Evolutionary conservation across 768 basidiomycete genomes (phyloP), one percentile per base, ranked within the genome.

Genomic region (Mycena vulgaris): DNA sequence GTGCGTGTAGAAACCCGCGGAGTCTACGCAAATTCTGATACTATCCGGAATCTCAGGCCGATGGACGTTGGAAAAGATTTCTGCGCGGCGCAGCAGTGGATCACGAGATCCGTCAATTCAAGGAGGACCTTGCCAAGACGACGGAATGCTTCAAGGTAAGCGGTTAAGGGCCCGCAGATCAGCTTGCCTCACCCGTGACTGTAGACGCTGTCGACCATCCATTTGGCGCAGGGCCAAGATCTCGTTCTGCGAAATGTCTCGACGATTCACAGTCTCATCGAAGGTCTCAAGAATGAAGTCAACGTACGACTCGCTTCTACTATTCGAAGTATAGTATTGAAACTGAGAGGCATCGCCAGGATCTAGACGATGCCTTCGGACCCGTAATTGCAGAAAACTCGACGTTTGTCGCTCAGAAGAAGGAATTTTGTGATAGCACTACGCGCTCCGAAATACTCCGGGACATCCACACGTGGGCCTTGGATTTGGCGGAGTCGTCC

Each of bases 191-290:
- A 19, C 23, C 35, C 4, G 3, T 53, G 17, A 2, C 21, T 33
- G 31, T 33, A 53, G 52, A 53, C 52, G 5, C 19, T 53, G 3
- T 33, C 52, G 30, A 23, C 31, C 4, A 53, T 53, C 33, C 52
- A 33, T 33, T 33, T 53, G 21, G 52, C 52, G 19, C 52, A 53
- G 33, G 52, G 52, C 2, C 52, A 53, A 53, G 52, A 53, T 53
- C 52, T 53, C 28, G 33, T 53, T 23, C 52, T 33, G 8, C 30
- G n/a, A 17, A 9, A 53, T 33, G 21, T 33, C n/a, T 53, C 52
- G n/a, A 53, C 8, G 5, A 33, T 53, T 3, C 52, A 35, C 7
- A 53, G 52, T 33, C 31, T 53, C 8, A 53, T 53, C n/a, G 23
- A 31, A 25, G 33, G 7, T 14, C 8, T 53, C 21, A 17, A 53